Evolutionary conservation across 257 asterid species (phyloP).

Genomic region (Petunia axillaris): DNA sequence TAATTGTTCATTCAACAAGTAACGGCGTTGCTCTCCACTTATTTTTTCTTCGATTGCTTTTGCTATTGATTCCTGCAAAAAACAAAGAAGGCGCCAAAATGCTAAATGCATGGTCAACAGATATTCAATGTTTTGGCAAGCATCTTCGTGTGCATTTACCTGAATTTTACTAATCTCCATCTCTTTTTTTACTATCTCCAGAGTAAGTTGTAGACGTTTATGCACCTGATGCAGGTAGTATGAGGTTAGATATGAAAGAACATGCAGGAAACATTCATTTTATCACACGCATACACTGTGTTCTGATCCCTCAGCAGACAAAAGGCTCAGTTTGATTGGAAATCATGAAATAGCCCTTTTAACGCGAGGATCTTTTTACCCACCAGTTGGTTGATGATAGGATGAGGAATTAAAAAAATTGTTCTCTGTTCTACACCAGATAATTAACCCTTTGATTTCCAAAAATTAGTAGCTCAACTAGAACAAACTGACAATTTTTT

Average conservation of each 20-base stretch:
- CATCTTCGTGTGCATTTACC: slow-evolving; percentile 44
- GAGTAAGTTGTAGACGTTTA: slow-evolving; percentile 78
- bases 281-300: neutral
- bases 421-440: neutral
- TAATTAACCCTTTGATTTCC: neutral
- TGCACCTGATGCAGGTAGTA: slow-evolving; percentile 55
- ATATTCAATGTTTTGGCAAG: neutral
- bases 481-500: neutral
- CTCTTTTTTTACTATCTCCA: slow-evolving; percentile 96
- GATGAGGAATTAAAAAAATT: neutral
- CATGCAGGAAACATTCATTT: neutral
- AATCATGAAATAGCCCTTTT: neutral
- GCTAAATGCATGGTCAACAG: slow-evolving; percentile 16
- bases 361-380: neutral
- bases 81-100: slow-evolving; percentile 29
- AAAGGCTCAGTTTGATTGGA: neutral
- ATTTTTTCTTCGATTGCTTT: slow-evolving; percentile 98
- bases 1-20: slow-evolving; percentile 89
- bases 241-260: slow-evolving; percentile 13
- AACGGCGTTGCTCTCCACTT: slow-evolving; percentile 97
- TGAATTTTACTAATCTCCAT: slow-evolving; percentile 98
- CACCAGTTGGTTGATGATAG: neutral
- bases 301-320: neutral
- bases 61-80: slow-evolving; percentile 86
- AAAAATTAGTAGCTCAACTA: neutral